A percentile compares a stretch with the other conserved stretches of the same genome.
Conservation (phyloP, 1,284 basidiomycete genomes). For the Binderoboletus segoi region DNA sequence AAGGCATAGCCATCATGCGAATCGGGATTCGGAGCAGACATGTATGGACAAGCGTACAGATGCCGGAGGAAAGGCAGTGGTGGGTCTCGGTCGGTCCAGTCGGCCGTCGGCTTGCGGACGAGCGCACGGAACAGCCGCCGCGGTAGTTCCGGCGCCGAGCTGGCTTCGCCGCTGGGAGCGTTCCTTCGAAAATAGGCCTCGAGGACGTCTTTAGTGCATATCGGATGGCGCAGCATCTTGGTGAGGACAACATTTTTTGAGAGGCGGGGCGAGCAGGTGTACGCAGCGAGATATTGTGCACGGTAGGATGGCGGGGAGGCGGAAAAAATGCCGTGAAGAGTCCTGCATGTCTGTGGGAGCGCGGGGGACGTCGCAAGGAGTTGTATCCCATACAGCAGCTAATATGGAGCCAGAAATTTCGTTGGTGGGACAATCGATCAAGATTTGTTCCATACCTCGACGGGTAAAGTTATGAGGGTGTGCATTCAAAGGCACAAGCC, state of each 20-base stretch:
- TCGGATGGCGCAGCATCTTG: slow-evolving; percentile 60
- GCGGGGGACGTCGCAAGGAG: slow-evolving; percentile 60
- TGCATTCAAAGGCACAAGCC: slow-evolving; percentile 5
- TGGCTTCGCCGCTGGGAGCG: neutral
- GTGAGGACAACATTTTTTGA: slow-evolving; percentile 39
- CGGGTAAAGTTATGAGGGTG: slow-evolving; percentile 42
- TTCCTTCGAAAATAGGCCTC: slow-evolving; percentile 45
- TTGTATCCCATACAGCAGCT: slow-evolving; percentile 79
- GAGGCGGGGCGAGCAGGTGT: slow-evolving; percentile 26
- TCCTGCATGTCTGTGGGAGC: slow-evolving; percentile 58
- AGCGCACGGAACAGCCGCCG: slow-evolving; percentile 62
- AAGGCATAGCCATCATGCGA: slow-evolving; percentile 78
- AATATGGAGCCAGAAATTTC: slow-evolving; percentile 2
- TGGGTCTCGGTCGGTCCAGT: slow-evolving; percentile 48
- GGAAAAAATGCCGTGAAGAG: slow-evolving; percentile 55
- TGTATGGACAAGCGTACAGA: slow-evolving; percentile 47
- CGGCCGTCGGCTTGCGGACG: slow-evolving; percentile 25
- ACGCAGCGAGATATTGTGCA: slow-evolving; percentile 60
- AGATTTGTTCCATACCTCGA: slow-evolving; percentile 44
- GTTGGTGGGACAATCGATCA: neutral
- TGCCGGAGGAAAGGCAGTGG: slow-evolving; percentile 66
- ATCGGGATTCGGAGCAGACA: slow-evolving; percentile 52
- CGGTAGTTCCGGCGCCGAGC: slow-evolving; percentile 50
- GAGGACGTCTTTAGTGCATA: slow-evolving; percentile 62
- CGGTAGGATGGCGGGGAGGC: slow-evolving; percentile 53